Evolutionary conservation across 2,329 filamentous ascomycete genomes (phyloP).

Genomic region (Gaeumannomyces tritici): DNA sequence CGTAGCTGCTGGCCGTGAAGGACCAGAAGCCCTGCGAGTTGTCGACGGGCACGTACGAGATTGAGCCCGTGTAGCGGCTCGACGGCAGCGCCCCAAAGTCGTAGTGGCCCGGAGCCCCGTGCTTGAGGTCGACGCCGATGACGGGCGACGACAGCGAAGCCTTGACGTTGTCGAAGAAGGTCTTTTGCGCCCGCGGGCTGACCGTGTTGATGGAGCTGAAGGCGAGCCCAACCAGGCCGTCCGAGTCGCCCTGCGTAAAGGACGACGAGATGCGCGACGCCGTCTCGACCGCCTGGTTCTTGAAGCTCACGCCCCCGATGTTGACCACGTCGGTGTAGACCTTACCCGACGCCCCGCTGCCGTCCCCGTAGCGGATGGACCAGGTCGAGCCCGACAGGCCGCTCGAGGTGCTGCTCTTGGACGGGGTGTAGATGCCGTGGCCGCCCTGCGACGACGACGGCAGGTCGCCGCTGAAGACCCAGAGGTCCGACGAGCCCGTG

Average conservation of each 20-base stretch:
- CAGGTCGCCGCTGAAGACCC: slow-evolving; percentile 23
- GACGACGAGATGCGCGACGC: slow-evolving; percentile 15
- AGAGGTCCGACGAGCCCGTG: slow-evolving; percentile 23
- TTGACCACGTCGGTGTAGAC: slow-evolving; percentile 21
- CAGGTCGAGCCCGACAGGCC: slow-evolving; percentile 16
- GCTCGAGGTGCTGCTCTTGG: slow-evolving; percentile 17
- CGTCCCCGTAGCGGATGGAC: slow-evolving; percentile 22
- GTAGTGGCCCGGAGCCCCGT: slow-evolving; percentile 22
- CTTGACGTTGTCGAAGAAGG: slow-evolving; percentile 26
- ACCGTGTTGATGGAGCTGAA: slow-evolving; percentile 21
- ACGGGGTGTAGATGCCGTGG: slow-evolving; percentile 20
- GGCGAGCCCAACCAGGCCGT: slow-evolving; percentile 18
- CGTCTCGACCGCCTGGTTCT: slow-evolving; percentile 20
- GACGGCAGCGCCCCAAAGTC: slow-evolving; percentile 23
- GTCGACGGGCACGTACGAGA: slow-evolving; percentile 22
- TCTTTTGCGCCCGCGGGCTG: slow-evolving; percentile 15
- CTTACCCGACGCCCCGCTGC: slow-evolving; percentile 18
- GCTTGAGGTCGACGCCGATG: slow-evolving; percentile 40
- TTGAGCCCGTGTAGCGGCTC: slow-evolving; percentile 20
- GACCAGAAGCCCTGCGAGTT: slow-evolving; percentile 26
- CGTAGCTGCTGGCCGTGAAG: slow-evolving; percentile 22
- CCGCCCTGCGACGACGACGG: slow-evolving; percentile 12
- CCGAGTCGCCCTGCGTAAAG: slow-evolving; percentile 15
- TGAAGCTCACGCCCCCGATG: slow-evolving; percentile 18
- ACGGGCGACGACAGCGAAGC: slow-evolving; percentile 28